Evolutionary conservation across 345 rosid species (phyloP).

Genomic region (Noccaea caerulescens): DNA sequence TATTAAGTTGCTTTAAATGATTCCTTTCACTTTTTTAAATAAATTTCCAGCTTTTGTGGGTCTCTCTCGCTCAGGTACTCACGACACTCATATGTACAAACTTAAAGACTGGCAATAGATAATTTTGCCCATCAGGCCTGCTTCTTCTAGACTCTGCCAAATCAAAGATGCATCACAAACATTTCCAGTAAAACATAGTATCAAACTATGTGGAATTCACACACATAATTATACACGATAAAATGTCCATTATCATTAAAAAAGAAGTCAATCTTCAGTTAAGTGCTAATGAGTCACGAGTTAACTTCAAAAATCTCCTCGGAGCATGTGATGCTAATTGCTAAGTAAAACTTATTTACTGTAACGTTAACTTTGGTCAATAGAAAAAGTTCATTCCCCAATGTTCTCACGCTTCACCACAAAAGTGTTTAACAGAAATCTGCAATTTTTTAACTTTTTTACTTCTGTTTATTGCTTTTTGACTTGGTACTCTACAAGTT

Average conservation of each 20-base stretch:
- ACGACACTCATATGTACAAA: constrained; percentile 15
- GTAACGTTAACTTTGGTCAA: constrained; percentile 35
- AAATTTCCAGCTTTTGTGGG: constrained; percentile 42
- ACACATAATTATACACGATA: background rate
- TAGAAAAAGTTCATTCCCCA: constrained; percentile 37
- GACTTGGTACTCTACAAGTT: constrained; percentile 36
- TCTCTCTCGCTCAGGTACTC: constrained; percentile 42
- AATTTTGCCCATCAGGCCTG: constrained; percentile 33
- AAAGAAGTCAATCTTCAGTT: background rate
- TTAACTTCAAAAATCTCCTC: background rate
- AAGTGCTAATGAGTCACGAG: constrained; percentile 10
- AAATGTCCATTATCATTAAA: background rate
- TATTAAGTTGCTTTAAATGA: constrained; percentile 47
- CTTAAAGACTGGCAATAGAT: constrained; percentile 36
- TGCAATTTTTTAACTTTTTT: constrained; percentile 25
- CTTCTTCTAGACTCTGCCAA: constrained; percentile 32
- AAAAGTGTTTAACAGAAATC: constrained; percentile 23
- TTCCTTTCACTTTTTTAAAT: constrained; percentile 24
- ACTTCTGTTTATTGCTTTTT: constrained; percentile 32
- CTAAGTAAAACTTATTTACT: constrained; percentile 15
- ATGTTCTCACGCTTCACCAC: constrained; percentile 44
- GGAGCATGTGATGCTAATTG: constrained; percentile 32
- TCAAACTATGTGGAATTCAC: background rate
- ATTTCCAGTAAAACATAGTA: background rate
- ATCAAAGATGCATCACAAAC: background rate